Base-by-base conservation (phyloP, 352 stramenopile genomes). In the Phytophthora kernoviae region DNA sequence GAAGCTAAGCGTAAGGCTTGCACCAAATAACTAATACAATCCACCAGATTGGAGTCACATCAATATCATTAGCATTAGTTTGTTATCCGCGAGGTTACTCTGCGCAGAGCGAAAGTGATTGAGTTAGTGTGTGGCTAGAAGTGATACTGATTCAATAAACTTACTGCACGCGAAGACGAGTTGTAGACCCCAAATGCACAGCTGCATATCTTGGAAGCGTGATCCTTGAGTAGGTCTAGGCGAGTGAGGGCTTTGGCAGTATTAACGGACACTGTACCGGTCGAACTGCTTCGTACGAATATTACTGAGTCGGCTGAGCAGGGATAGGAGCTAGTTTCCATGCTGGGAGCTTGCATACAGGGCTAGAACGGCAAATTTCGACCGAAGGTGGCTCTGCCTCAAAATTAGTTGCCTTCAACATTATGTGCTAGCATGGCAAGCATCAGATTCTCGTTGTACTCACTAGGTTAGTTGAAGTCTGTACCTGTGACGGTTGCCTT, bases 321-420 rank as follows among this genome's bases (percentile, higher is more conserved):
- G 84, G 84, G 26, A 93, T 78, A 1, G 73, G 78, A 9, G 78
- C 65, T 32, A 67, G 76, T 48, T 88, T 88, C 81, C 84, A 90
- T 4, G 63, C 48, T 20, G 79, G 73, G 0, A 77, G 34, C 30
- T 77, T 88, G 21, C 60, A 58, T 36, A 45, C 46, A 44, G 49
- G 21, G 50, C 58, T 58, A 24, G 20, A 32, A 44, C 11, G 32
- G 22, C 11, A 51, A 21, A 9, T 49, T 48, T 39, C 21, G 17
- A n/a, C 20, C 22, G n/a, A 12, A 21, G 8, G 5, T 44, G 30
- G 8, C 36, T 62, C n/a, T 43, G 18, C 17, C 26, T 55, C 22
- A 24, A 27, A 46, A 48, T 9, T 26, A 50, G 18, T 12, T n/a
- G 26, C 42, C 27, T 55, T 18, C 32, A 62, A 44, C 24, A 18